These are phyloP conservation scores for Anthoceros angustus DNA, from an alignment of 225 moss, liverwort and hornwort genomes.

Conservation along the genomic window DNA sequence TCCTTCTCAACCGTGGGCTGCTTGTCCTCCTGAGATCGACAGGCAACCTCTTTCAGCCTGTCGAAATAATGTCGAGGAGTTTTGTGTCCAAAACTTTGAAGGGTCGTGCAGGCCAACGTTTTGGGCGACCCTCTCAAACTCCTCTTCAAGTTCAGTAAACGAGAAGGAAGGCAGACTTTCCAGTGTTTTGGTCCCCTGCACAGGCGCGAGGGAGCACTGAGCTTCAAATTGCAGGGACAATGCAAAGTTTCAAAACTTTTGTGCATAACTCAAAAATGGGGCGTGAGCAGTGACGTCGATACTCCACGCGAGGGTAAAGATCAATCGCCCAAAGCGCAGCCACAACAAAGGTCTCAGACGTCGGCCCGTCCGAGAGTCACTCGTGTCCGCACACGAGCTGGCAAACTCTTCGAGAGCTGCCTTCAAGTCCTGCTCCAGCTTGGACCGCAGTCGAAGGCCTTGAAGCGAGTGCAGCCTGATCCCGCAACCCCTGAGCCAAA, in stretches of 20 bases:
- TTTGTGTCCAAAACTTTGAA: not conserved
- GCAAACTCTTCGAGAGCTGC: not conserved
- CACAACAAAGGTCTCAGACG: not conserved
- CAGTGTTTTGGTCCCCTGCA: not conserved
- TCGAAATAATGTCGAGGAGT: not conserved
- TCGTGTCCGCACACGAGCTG: not conserved
- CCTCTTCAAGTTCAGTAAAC: not conserved
- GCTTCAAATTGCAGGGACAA: not conserved
- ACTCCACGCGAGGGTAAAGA: not conserved
- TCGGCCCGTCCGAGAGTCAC: not conserved
- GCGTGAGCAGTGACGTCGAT: too few species aligned
- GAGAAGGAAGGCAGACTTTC: not conserved
- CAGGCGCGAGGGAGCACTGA: not conserved
- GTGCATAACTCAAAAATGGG: too few species aligned
- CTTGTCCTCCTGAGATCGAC: not conserved
- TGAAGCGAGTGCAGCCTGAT: not conserved
- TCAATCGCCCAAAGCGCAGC: not conserved
- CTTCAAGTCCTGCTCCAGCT: not conserved
- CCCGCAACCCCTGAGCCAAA: too few species aligned
- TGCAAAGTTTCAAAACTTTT: not conserved
- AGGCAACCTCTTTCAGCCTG: constrained; percentile 1
- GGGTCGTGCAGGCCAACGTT: not conserved
- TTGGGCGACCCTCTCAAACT: not conserved
- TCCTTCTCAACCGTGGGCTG: not conserved
- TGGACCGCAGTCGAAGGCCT: not conserved